Evolutionary conservation across 345 rosid genomes (phyloP).

Genomic region (Sapria himalayana): DNA sequence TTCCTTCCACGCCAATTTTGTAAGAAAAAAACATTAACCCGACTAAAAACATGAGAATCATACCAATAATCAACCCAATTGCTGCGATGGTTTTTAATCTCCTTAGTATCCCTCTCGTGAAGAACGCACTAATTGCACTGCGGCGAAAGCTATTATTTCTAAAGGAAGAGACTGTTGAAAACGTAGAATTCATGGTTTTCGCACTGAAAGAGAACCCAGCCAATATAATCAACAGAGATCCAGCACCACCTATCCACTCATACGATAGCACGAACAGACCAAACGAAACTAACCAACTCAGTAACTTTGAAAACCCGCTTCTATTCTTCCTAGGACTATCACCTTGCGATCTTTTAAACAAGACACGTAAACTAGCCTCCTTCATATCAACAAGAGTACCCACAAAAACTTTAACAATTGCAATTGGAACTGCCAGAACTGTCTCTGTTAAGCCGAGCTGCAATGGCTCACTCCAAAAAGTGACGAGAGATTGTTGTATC

Average conservation of each 20-base stretch:
- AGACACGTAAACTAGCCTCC: background rate
- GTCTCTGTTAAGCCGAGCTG: background rate
- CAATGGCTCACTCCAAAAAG: background rate
- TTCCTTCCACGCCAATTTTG: slow-evolving; percentile 7
- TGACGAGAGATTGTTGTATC: slow-evolving; percentile 66
- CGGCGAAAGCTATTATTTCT: background rate
- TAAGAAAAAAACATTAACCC: slow-evolving; percentile 4
- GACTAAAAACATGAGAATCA: background rate
- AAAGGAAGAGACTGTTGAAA: background rate
- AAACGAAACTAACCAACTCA: slow-evolving; percentile 3
- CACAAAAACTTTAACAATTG: background rate
- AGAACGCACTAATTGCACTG: background rate
- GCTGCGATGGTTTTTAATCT: slow-evolving; percentile 1
- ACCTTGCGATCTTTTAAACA: background rate
- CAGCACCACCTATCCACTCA: background rate
- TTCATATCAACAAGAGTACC: background rate
- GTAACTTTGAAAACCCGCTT: slow-evolving; percentile 1
- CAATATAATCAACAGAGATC: background rate
- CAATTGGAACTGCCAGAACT: background rate
- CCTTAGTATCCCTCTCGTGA: background rate
- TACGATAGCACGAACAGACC: background rate
- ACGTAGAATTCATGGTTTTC: background rate
- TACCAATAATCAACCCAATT: background rate
- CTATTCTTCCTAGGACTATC: background rate
- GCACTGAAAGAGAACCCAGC: background rate